These are phyloP conservation scores for Millerozyma miso DNA, from an alignment of 805 yeast species.

Conservation along the genomic window DNA sequence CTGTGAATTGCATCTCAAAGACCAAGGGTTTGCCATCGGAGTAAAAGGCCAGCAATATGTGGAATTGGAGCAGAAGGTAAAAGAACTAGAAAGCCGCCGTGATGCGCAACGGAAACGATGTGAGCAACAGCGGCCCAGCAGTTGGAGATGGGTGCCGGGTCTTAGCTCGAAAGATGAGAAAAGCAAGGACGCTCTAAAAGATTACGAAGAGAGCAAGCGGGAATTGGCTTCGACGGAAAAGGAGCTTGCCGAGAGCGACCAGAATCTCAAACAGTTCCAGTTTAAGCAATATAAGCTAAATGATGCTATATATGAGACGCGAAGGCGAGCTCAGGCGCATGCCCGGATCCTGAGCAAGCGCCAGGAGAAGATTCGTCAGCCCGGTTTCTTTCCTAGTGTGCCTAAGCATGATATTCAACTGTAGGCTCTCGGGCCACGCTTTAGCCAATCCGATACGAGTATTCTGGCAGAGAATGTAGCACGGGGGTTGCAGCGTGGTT, in stretches of 20 bases:
- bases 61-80: conserved; percentile 16
- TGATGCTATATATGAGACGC: conserved; percentile 35
- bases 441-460: neutral
- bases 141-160: conserved; percentile 27
- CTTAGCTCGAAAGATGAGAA: conserved; percentile 5
- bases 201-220: conserved; percentile 13
- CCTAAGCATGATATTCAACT: conserved; percentile 9
- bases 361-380: conserved; percentile 27
- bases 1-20: conserved; percentile 46
- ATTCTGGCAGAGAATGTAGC: no score
- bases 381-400: conserved; percentile 38
- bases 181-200: conserved; percentile 14
- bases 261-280: conserved; percentile 21
- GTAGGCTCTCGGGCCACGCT: neutral
- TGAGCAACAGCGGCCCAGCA: conserved; percentile 27
- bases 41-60: conserved; percentile 32
- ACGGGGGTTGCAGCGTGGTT: no score
- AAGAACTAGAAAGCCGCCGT: conserved; percentile 8
- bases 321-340: conserved; percentile 36
- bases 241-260: conserved; percentile 14
- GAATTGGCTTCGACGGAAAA: conserved; percentile 5
- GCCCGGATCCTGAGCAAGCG: conserved; percentile 25
- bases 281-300: conserved; percentile 40
- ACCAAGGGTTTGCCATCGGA: conserved; percentile 42
- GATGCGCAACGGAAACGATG: conserved; percentile 16